These are phyloP conservation scores for Zoysia matrella DNA, from an alignment of 202 grass and related monocot genomes.

Conservation along the genomic window DNA sequence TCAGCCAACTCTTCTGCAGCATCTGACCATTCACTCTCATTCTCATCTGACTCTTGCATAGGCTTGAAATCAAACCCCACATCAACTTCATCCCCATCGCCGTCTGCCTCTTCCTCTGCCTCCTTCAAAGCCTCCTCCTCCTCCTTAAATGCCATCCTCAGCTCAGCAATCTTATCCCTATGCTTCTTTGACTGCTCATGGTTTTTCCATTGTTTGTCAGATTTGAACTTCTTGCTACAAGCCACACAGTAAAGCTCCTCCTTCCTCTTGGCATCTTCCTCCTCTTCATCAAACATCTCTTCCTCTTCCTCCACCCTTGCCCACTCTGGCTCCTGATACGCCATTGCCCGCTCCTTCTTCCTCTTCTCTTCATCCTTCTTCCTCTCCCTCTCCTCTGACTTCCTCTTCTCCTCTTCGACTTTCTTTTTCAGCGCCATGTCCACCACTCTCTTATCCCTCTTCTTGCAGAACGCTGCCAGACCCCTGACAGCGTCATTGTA, in stretches of 20 bases:
- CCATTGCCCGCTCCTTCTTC: constrained; percentile 75
- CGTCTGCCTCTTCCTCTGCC: constrained; percentile 47
- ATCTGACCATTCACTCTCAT: constrained; percentile 61
- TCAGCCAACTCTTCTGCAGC: constrained; percentile 62
- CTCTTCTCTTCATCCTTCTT: constrained; percentile 84
- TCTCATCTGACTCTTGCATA: constrained; percentile 64
- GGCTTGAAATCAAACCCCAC: constrained; percentile 84
- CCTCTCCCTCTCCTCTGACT: constrained; percentile 59
- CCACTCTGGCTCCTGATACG: constrained; percentile 90
- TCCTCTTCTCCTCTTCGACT: constrained; percentile 72
- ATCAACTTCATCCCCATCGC: constrained; percentile 53
- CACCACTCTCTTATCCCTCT: constrained; percentile 94
- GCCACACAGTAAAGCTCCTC: constrained; percentile 89
- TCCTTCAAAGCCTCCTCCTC: constrained; percentile 71
- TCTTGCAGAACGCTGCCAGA: constrained; percentile 81
- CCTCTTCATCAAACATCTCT: constrained; percentile 54
- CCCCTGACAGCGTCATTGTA: constrained; percentile 84
- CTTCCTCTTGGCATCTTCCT: constrained; percentile 67
- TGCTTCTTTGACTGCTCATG: constrained; percentile 99
- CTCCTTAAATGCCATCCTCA: constrained; percentile 70
- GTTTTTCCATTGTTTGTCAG: constrained; percentile 98
- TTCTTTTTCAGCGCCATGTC: constrained; percentile 80
- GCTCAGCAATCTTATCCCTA: constrained; percentile 80
- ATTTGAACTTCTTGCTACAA: constrained; percentile 98
- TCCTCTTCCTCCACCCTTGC: constrained; percentile 65